These are phyloP conservation scores for Cyberlindnera xishuangbannaensis DNA, from an alignment of 805 yeast species.

Conservation along the genomic window DNA sequence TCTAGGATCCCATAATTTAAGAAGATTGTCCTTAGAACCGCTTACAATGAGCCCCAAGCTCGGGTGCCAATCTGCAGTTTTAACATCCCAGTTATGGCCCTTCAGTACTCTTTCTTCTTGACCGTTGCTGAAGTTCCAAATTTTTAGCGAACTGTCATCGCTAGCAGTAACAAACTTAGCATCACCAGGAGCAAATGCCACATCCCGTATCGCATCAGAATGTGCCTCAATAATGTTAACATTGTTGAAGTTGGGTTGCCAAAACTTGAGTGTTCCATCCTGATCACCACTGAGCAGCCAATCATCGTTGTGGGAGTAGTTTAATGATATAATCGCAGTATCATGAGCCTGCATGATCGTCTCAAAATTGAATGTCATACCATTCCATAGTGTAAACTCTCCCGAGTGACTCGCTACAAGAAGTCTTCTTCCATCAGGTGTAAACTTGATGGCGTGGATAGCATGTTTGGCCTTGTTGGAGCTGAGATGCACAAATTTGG, in stretches of 20 bases:
- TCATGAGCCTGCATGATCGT: conserved; percentile 99
- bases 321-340: conserved; percentile 70
- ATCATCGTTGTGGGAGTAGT: conserved; percentile 85
- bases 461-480: conserved; percentile 91
- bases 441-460: conserved; percentile 87
- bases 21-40: conserved; percentile 92
- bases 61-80: conserved; percentile 96
- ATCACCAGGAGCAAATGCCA: conserved; percentile 87
- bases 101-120: conserved; percentile 70
- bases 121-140: conserved; percentile 92
- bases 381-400: conserved; percentile 96
- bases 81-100: conserved; percentile 99
- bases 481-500: conserved; percentile 85
- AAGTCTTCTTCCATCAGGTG: conserved; percentile 91
- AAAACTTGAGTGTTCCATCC: conserved; percentile 83
- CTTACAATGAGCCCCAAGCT: conserved; percentile 77
- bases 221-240: conserved; percentile 79
- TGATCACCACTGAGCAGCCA: conserved; percentile 95
- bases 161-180: conserved; percentile 89
- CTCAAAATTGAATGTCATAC: conserved; percentile 90
- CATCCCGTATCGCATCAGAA: conserved; percentile 76
- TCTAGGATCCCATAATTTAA: conserved; percentile 96
- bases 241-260: conserved; percentile 98
- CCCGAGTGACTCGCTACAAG: conserved; percentile 90
- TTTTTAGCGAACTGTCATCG: conserved; percentile 84